Conservation (phyloP, 2,329 filamentous ascomycete species). For the Arthrinium phaeospermum region DNA sequence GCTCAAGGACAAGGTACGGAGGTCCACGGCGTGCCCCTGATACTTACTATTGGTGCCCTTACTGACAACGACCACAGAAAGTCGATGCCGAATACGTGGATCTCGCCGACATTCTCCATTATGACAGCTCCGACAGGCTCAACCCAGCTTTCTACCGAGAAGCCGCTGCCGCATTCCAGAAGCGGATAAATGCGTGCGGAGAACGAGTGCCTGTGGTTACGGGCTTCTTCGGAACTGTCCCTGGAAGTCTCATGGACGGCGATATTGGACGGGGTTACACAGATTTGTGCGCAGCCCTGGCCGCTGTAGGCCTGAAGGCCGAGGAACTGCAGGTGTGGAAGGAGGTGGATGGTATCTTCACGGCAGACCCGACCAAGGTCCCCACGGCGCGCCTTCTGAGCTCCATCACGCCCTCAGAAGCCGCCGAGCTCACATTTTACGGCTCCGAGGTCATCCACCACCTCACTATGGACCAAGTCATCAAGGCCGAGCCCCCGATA, state of each 20-base stretch:
- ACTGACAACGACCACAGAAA: slow-evolving; percentile 53
- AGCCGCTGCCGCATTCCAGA: slow-evolving; percentile 64
- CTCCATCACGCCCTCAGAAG: slow-evolving; percentile 91
- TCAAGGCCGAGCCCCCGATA: slow-evolving; percentile 79
- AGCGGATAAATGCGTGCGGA: slow-evolving; percentile 69
- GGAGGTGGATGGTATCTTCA: slow-evolving; percentile 96
- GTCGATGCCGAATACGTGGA: slow-evolving; percentile 91
- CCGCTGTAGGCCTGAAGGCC: slow-evolving; percentile 86
- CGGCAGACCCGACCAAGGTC: slow-evolving; percentile 80
- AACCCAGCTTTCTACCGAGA: slow-evolving; percentile 73
- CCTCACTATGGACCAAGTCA: slow-evolving; percentile 96
- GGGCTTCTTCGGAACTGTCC: slow-evolving; percentile 93
- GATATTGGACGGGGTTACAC: slow-evolving; percentile 96
- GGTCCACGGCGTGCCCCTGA: slow-evolving; percentile 24
- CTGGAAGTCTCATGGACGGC: slow-evolving; percentile 84
- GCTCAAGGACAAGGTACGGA: slow-evolving; percentile 71
- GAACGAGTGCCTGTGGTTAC: slow-evolving; percentile 80
- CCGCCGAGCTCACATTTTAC: slow-evolving; percentile 93
- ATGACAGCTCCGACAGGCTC: slow-evolving; percentile 63
- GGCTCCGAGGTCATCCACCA: slow-evolving; percentile 98
- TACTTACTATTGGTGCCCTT: background rate
- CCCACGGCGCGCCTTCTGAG: slow-evolving; percentile 90
- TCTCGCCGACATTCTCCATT: slow-evolving; percentile 80
- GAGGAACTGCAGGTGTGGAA: slow-evolving; percentile 97
- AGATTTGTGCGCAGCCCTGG: slow-evolving; percentile 90